Conservation (phyloP, 768 basidiomycete genomes). For the Pulveroboletus ravenelii region DNA sequence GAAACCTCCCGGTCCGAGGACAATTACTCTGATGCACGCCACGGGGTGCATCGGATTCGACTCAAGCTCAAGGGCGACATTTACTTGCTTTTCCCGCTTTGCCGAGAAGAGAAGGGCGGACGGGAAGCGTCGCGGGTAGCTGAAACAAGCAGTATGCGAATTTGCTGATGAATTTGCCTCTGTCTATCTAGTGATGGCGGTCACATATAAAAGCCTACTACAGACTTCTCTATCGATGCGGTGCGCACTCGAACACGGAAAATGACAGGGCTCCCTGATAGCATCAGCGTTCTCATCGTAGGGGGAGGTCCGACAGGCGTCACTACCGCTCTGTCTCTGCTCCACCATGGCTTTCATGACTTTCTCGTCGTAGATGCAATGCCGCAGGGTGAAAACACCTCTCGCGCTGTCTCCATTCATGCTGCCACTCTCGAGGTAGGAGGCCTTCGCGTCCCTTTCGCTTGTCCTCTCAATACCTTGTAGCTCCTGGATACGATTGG, state of each 20-base stretch:
- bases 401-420: conserved; percentile 47
- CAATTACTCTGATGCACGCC: too few species aligned
- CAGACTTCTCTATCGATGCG: too few species aligned
- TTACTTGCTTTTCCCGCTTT: too few species aligned
- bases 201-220: too few species aligned
- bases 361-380: conserved; percentile 43
- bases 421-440: conserved; percentile 52
- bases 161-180: too few species aligned
- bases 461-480: not conserved
- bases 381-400: conserved; percentile 33
- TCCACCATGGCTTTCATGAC: conserved; percentile 38
- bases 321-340: conserved; percentile 43
- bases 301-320: conserved; percentile 51
- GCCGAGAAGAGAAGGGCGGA: too few species aligned
- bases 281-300: conserved; percentile 45
- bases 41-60: too few species aligned
- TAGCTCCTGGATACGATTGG: conserved; percentile 40
- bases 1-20: too few species aligned
- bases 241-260: not conserved
- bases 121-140: too few species aligned
- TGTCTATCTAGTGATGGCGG: too few species aligned
- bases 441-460: not conserved
- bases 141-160: too few species aligned
- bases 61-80: too few species aligned
- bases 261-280: conserved; percentile 20